Evolutionary conservation across 768 basidiomycete species (phyloP).

Genomic region (Cystofilobasidium ferigula): DNA sequence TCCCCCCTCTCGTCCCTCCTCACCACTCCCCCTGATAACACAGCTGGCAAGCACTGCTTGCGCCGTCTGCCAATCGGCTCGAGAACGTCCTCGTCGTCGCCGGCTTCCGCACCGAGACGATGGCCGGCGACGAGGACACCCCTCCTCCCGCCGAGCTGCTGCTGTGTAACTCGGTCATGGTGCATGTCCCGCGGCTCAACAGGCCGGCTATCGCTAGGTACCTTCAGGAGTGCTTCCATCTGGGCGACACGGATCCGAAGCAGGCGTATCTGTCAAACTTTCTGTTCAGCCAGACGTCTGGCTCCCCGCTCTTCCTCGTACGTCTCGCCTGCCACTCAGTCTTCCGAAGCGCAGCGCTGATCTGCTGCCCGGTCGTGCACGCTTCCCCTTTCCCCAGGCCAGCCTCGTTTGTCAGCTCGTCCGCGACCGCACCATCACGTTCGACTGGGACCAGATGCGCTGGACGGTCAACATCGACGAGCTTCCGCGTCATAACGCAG

Average conservation of each 20-base stretch:
- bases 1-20: background rate
- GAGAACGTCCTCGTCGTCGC: slow-evolving; percentile 22
- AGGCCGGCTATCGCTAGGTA: background rate
- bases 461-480: slow-evolving; percentile 10
- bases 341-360: background rate
- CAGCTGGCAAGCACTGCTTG: slow-evolving; percentile 20
- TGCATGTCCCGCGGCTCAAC: background rate
- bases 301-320: background rate
- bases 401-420: background rate
- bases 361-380: background rate
- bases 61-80: background rate
- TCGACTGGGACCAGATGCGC: background rate
- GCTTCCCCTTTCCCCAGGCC: background rate
- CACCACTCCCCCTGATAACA: no score
- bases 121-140: background rate
- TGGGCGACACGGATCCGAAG: background rate
- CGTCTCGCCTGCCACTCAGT: background rate
- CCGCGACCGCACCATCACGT: background rate
- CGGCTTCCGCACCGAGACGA: background rate
- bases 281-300: slow-evolving; percentile 4
- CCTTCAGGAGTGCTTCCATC: slow-evolving; percentile 2
- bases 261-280: slow-evolving; percentile 6
- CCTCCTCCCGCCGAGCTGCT: background rate
- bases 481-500: background rate
- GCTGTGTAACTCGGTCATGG: background rate